Percentiles rank a stretch among this genome's conserved stretches.
These are phyloP conservation scores for Ustilago hordei DNA, from an alignment of 1,284 basidiomycete species.

Conservation along the genomic window DNA sequence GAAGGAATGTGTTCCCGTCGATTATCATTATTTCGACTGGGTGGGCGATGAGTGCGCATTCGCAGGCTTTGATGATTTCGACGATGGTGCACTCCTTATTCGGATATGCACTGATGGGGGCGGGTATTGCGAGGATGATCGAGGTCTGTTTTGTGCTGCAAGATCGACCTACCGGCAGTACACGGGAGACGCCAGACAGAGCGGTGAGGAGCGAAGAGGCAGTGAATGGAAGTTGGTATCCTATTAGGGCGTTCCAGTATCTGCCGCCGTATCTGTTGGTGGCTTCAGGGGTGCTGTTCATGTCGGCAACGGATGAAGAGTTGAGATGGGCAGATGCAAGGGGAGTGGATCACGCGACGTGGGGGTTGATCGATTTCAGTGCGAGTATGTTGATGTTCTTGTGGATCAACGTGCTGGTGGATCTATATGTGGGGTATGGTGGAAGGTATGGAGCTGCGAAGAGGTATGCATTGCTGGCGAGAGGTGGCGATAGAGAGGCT, in stretches of 20 bases:
- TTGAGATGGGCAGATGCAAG: constrained; percentile 63
- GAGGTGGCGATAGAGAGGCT: constrained; percentile 30
- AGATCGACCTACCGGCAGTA: constrained; percentile 68
- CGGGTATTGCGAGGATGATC: constrained; percentile 83
- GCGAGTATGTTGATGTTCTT: constrained; percentile 61
- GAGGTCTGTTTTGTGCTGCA: constrained; percentile 83
- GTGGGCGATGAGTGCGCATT: constrained; percentile 93
- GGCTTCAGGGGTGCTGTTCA: constrained; percentile 63
- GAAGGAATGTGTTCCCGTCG: constrained; percentile 84
- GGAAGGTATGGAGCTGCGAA: constrained; percentile 53
- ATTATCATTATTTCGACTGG: constrained; percentile 79
- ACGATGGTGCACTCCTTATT: constrained; percentile 83
- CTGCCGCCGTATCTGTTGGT: constrained; percentile 64
- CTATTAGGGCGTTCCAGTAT: constrained; percentile 62
- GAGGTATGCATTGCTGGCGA: constrained; percentile 25
- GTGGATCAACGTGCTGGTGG: constrained; percentile 66
- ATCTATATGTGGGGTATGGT: constrained; percentile 62
- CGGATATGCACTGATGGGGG: constrained; percentile 86
- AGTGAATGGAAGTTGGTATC: constrained; percentile 50
- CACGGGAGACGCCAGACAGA: constrained; percentile 12
- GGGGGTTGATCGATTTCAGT: constrained; percentile 67
- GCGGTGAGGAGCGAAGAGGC: constrained; percentile 17
- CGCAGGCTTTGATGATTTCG: constrained; percentile 76
- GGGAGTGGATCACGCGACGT: constrained; percentile 66
- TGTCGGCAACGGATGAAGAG: constrained; percentile 69